Evolutionary conservation across 306 rosid genomes (phyloP), one percentile per base, ranked within the genome.

Genomic region (Abrus precatorius): DNA sequence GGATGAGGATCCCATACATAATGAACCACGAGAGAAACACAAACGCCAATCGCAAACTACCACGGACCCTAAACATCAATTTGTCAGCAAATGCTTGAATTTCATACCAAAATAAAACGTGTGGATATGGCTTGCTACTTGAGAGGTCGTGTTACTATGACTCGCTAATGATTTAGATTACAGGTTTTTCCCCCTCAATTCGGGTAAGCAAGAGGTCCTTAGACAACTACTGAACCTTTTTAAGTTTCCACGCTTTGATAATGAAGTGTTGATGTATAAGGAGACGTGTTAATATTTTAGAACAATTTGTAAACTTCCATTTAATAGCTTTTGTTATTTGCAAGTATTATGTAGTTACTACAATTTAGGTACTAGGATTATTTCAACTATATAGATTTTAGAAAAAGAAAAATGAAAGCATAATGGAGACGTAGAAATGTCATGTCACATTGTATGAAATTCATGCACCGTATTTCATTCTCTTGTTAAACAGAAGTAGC

Each of bases 181-280:
- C 29, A 57, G 20, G 3, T 11, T 34, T 34, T 28, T 56, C n/a
- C 11, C 43, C 34, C 52, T 65, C 32, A 45, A 38, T 29, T 4
- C 52, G 29, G 65, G 80, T n/a, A 55, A 74, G 7, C 27, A 12
- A 43, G 34, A 56, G 75, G 80, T 59, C 70, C 75, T 48, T 57
- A 13, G 13, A 68, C 8, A 6, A 43, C 78, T 9, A 40, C 67
- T 33, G 9, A 54, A 9, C 29, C 20, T 12, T 13, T 3, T 32
- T 40, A 2, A 55, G 28, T 20, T 73, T 40, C 33, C 65, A 63
- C 55, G 54, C 3, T 43, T 67, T 43, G 3, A 27, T 27, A 12
- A 10, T 49, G 56, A 52, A 52, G 56, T 49, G 20, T 64, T 53
- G 1, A 33, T 62, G 68, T 41, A n/a, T 8, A 3, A 64, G 50